These are phyloP conservation scores for Gillenia trifoliata DNA, from an alignment of 306 rosid genomes.

Conservation along the genomic window DNA sequence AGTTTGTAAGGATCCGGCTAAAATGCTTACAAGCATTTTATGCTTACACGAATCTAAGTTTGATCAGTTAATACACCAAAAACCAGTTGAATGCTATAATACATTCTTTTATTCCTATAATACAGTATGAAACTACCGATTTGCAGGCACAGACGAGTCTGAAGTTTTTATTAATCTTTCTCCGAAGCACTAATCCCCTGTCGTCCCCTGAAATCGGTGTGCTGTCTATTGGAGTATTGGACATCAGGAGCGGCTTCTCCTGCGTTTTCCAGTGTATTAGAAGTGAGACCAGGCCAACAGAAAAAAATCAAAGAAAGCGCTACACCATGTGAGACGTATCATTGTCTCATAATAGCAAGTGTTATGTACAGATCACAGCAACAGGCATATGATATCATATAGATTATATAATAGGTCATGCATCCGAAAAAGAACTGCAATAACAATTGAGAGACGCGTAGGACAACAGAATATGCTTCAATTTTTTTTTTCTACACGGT, in stretches of 20 bases:
- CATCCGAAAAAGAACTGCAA: neutral
- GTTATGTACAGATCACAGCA: neutral
- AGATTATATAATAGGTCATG: too few relatives aligned
- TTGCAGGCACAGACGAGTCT: too few relatives aligned
- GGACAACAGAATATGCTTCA: neutral
- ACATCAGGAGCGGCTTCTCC: conserved; percentile 22
- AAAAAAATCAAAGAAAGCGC: neutral
- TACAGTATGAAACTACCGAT: neutral
- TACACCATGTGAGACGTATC: neutral
- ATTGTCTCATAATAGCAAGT: neutral
- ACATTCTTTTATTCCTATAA: neutral
- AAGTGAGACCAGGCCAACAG: neutral
- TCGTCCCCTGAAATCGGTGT: neutral
- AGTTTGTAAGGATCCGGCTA: too few relatives aligned
- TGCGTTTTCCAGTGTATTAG: conserved; percentile 5
- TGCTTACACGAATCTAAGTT: too few relatives aligned
- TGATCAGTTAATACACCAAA: neutral
- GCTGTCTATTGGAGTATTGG: neutral
- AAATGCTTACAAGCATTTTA: too few relatives aligned
- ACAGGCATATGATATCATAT: neutral
- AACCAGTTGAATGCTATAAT: neutral
- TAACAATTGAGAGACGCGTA: neutral
- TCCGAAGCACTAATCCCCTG: neutral
- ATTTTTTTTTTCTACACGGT: too few relatives aligned
- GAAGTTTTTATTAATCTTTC: too few relatives aligned